Evolutionary conservation across 2,329 filamentous ascomycete species (phyloP).

Genomic region (Nothopassalora personata): DNA sequence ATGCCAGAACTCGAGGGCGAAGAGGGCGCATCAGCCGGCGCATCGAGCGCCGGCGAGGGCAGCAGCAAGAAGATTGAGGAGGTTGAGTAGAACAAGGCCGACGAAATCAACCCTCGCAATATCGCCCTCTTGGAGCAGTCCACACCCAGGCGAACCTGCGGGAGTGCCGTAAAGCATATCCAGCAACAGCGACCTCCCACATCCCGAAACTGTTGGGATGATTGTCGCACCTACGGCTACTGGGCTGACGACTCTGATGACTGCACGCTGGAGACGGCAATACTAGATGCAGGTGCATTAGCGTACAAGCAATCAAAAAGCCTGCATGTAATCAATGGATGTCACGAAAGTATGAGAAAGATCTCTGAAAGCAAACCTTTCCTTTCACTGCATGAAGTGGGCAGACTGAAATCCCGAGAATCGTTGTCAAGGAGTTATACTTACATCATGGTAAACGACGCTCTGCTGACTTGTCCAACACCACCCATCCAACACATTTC

Average conservation of each 20-base stretch:
- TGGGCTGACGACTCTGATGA: neutral
- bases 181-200: neutral
- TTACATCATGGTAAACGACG: no score
- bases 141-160: no score
- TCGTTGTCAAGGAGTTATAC: no score
- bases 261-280: neutral
- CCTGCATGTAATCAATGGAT: neutral
- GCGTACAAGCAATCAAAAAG: neutral
- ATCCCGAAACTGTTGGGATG: neutral
- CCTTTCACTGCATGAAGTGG: neutral
- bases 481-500: no score
- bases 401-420: no score
- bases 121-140: no score
- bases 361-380: neutral
- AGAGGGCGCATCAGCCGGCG: constrained; percentile 33
- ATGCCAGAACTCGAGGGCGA: constrained; percentile 75
- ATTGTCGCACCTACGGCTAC: neutral
- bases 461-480: no score
- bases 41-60: constrained; percentile 29
- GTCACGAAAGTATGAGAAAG: neutral
- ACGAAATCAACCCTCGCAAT: no score
- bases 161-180: no score
- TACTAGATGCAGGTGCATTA: neutral
- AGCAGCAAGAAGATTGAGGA: constrained; percentile 43
- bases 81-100: constrained; percentile 31